These are phyloP conservation scores for Chrysoporthe cubensis DNA, from an alignment of 2,329 filamentous ascomycete species.

Conservation along the genomic window DNA sequence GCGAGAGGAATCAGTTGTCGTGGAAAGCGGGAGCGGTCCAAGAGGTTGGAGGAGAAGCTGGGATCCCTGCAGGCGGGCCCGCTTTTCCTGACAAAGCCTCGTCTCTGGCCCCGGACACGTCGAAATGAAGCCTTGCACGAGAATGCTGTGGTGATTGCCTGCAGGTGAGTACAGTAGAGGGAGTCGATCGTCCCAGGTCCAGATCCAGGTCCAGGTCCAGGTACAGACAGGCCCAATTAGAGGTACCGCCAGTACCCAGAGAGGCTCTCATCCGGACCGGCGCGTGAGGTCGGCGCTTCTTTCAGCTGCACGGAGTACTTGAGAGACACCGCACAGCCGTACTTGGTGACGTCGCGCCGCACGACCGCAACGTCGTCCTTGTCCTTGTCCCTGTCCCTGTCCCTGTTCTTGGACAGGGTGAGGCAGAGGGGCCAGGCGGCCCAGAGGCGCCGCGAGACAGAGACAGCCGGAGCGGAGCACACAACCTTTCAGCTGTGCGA, in stretches of 20 bases:
- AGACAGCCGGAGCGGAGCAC: constrained; percentile 20
- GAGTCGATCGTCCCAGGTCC: too few relatives aligned
- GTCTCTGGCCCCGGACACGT: constrained; percentile 4
- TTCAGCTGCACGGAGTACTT: neutral
- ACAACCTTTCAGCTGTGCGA: constrained; percentile 21
- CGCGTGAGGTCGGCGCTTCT: neutral
- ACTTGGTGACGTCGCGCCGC: constrained; percentile 20
- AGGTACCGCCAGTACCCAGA: too few relatives aligned
- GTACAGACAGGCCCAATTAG: too few relatives aligned
- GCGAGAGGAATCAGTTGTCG: neutral
- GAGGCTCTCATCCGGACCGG: constrained; percentile 1
- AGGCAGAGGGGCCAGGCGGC: neutral
- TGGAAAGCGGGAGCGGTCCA: neutral
- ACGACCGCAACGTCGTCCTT: constrained; percentile 18
- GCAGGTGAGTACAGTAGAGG: neutral
- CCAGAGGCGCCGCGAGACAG: constrained; percentile 14
- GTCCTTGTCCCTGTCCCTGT: neutral
- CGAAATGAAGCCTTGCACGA: constrained; percentile 18
- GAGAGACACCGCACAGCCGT: constrained; percentile 9
- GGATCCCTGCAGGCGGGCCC: neutral
- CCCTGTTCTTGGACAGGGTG: constrained; percentile 22
- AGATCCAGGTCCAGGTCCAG: too few relatives aligned
- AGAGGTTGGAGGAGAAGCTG: neutral
- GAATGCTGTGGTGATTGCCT: neutral
- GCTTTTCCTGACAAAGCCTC: constrained; percentile 4